Evolutionary conservation across 2,329 filamentous ascomycete species (phyloP), one percentile per base, ranked within the genome.

Genomic region (Colletotrichum lindemuthianum): DNA sequence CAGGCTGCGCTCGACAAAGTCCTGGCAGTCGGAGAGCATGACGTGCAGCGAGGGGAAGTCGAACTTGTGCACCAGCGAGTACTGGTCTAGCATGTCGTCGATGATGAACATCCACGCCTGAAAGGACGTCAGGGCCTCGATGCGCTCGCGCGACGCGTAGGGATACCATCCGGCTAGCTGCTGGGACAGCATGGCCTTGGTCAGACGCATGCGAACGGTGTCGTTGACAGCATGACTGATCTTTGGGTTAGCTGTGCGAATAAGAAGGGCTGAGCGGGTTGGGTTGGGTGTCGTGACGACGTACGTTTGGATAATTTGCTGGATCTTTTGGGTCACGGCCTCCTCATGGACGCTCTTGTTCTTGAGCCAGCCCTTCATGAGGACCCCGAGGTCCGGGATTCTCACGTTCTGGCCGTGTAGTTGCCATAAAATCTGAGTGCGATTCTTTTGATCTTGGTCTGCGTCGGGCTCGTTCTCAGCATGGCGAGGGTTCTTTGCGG

Each of bases 31-130:
- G 8, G 50, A 33, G 2, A 64, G 24, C 49, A 64, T 49, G 13
- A 64, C 39, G n/a, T 64, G 50, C 24, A 64, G 10, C 0, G 57
- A 16, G 9, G 16, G 37, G 2, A 60, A 60, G 24, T 64, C 50
- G 6, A 64, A 64, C 5, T 54, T 60, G 3, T 55, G 33, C 13
- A 55, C 39, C 2, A 64, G 44, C 0, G 61, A 54, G 33, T 64
- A 64, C 50, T 64, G 61, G 34, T 64, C 60, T 1, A 60, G 45
- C 56, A 64, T 60, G 37, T 60, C 61, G 24, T 64, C 56, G 16
- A 60, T 50, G 16, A 64, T 60, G 5, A 64, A 64, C 61, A 64
- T 60, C 50, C 56, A 64, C 1, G 45, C 61, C 9, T 64, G 57
- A 40, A 64, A 64, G 3, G 61, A 64, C 2, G 61, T 60, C 6